A percentile compares a stretch with the other conserved stretches of the same genome.
phyloP scores from a whole-genome alignment of 768 basidiomycete genomes.

The Hygrocybe coccinea region DNA sequence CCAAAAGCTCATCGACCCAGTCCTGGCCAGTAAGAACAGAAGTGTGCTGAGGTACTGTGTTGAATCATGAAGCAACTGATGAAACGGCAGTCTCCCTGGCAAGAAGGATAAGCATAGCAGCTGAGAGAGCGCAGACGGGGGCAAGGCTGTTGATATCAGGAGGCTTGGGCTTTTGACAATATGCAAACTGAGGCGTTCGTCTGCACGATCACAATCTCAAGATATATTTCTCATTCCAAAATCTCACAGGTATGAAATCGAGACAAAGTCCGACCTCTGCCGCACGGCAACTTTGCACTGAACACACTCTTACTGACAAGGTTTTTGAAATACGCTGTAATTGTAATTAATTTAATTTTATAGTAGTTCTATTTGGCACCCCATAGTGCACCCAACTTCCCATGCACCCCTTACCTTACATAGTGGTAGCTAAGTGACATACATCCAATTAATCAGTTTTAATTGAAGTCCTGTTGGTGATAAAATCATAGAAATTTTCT shows the following conservation, averaged over 20 bases:
- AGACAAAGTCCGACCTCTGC: not conserved
- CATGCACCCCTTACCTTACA: too few species aligned
- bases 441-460: too few species aligned
- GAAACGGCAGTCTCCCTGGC: not conserved
- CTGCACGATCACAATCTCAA: not conserved
- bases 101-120: not conserved
- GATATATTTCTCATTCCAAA: not conserved
- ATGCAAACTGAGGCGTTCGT: not conserved
- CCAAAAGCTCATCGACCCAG: slow-evolving; percentile 15
- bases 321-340: too few species aligned
- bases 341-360: too few species aligned
- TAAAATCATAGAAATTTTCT: too few species aligned
- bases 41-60: slow-evolving; percentile 10
- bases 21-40: slow-evolving; percentile 13
- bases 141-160: not conserved
- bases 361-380: too few species aligned
- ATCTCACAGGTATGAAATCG: not conserved
- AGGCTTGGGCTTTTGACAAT: not conserved
- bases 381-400: too few species aligned
- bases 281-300: not conserved
- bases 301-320: not conserved
- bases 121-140: not conserved
- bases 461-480: too few species aligned
- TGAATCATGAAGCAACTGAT: not conserved
- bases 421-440: too few species aligned